These are phyloP conservation scores for Colletotrichum nymphaeae DNA, from an alignment of 2,329 filamentous ascomycete genomes.

Conservation along the genomic window DNA sequence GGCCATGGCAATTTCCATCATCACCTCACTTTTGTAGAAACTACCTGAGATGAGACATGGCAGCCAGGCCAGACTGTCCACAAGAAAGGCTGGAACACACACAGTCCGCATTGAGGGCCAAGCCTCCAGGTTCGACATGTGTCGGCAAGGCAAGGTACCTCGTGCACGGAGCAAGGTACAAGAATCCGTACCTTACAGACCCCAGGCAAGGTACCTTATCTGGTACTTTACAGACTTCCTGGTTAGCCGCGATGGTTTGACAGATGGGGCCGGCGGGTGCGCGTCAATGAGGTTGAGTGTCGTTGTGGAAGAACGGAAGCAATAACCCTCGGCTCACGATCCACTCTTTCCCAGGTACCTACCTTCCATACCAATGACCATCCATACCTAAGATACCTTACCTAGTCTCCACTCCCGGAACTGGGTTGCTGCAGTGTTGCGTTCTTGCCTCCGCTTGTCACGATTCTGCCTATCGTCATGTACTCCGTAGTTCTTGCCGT, in stretches of 20 bases:
- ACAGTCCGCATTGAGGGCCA: slow-evolving; percentile 26
- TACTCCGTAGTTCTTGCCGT: too few species aligned
- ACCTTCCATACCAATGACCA: too few species aligned
- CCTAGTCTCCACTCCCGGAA: background rate
- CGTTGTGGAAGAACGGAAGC: slow-evolving; percentile 12
- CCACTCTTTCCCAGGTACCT: background rate
- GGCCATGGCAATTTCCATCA: background rate
- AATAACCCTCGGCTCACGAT: background rate
- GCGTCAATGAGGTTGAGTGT: background rate
- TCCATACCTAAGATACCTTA: too few species aligned
- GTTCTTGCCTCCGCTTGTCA: slow-evolving; percentile 1
- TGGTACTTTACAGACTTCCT: background rate
- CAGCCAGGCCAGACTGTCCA: background rate
- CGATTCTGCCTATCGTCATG: background rate
- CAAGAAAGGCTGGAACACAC: background rate
- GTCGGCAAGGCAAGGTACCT: background rate
- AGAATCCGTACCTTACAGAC: too few species aligned
- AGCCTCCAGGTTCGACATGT: background rate
- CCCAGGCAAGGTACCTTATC: background rate
- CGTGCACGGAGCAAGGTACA: background rate
- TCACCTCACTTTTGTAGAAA: background rate
- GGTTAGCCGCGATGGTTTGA: slow-evolving; percentile 18
- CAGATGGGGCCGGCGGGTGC: slow-evolving; percentile 17
- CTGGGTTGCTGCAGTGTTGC: background rate
- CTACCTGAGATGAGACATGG: background rate